phyloP scores from a whole-genome alignment of 2,329 filamentous ascomycete genomes.

The Clarireedia paspali region DNA sequence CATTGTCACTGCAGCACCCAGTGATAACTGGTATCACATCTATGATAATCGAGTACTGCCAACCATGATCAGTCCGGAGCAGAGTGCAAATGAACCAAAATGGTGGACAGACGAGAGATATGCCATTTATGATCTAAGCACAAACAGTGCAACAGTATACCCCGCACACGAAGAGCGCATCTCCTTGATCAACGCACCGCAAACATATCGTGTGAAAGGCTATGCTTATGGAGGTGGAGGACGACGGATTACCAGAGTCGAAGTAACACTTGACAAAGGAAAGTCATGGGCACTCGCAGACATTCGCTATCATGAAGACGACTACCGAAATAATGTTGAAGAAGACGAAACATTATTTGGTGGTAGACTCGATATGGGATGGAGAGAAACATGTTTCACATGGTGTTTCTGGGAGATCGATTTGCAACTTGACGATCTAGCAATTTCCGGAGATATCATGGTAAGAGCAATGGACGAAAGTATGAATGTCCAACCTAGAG shows the following conservation, averaged over 20 bases:
- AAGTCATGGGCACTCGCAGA: constrained; percentile 71
- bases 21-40: constrained; percentile 92
- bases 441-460: constrained; percentile 62
- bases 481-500: constrained; percentile 77
- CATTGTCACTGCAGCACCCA: constrained; percentile 69
- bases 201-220: constrained; percentile 60
- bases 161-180: constrained; percentile 71
- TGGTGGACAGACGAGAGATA: constrained; percentile 88
- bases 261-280: constrained; percentile 77
- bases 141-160: constrained; percentile 75
- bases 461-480: constrained; percentile 86
- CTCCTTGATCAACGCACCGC: constrained; percentile 37
- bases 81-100: constrained; percentile 62
- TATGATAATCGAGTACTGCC: constrained; percentile 88
- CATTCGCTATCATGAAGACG: constrained; percentile 78
- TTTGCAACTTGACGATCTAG: constrained; percentile 54
- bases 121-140: constrained; percentile 85
- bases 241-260: constrained; percentile 72
- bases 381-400: constrained; percentile 76
- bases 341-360: constrained; percentile 62
- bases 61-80: constrained; percentile 77
- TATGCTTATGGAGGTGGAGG: constrained; percentile 89
- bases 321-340: constrained; percentile 57
- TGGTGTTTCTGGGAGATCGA: constrained; percentile 89
- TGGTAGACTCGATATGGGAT: constrained; percentile 70